Conservation (phyloP, 495 filamentous ascomycete species). For the Daldinia grandis region DNA sequence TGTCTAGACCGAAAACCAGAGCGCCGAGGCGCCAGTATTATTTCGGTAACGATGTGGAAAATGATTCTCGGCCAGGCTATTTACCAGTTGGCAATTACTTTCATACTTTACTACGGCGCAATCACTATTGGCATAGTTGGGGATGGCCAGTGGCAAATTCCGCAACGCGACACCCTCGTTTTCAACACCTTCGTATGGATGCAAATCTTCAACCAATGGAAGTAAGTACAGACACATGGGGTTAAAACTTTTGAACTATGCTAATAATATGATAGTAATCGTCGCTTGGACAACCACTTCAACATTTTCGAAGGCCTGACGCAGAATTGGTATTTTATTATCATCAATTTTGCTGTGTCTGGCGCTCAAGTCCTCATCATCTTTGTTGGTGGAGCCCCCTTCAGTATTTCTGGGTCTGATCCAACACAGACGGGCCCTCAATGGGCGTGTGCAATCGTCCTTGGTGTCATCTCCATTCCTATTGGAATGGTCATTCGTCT, state of each 20-base stretch:
- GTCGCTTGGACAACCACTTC: slow-evolving; percentile 85
- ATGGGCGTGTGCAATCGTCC: slow-evolving; percentile 79
- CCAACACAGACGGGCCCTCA: slow-evolving; percentile 66
- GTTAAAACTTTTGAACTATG: neutral
- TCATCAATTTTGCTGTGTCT: slow-evolving; percentile 82
- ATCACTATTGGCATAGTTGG: slow-evolving; percentile 64
- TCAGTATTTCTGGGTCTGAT: slow-evolving; percentile 65
- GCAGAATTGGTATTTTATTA: slow-evolving; percentile 82
- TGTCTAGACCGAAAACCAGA: slow-evolving; percentile 86
- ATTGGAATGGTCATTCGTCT: slow-evolving; percentile 76
- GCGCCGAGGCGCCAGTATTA: slow-evolving; percentile 76
- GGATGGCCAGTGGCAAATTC: slow-evolving; percentile 42
- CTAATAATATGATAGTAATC: slow-evolving; percentile 66
- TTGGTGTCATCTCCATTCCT: slow-evolving; percentile 76
- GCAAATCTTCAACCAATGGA: slow-evolving; percentile 97
- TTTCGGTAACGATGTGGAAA: slow-evolving; percentile 92
- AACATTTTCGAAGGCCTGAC: slow-evolving; percentile 87
- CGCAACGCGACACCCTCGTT: slow-evolving; percentile 73
- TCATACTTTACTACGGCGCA: slow-evolving; percentile 80
- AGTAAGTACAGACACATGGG: slow-evolving; percentile 59
- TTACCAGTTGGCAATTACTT: slow-evolving; percentile 81
- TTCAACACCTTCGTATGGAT: slow-evolving; percentile 98
- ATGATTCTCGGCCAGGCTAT: slow-evolving; percentile 91
- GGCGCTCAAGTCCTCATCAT: slow-evolving; percentile 83
- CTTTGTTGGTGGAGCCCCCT: slow-evolving; percentile 76